Evolutionary conservation across 495 filamentous ascomycete genomes (phyloP).

Genomic region (Tricharina praecox): DNA sequence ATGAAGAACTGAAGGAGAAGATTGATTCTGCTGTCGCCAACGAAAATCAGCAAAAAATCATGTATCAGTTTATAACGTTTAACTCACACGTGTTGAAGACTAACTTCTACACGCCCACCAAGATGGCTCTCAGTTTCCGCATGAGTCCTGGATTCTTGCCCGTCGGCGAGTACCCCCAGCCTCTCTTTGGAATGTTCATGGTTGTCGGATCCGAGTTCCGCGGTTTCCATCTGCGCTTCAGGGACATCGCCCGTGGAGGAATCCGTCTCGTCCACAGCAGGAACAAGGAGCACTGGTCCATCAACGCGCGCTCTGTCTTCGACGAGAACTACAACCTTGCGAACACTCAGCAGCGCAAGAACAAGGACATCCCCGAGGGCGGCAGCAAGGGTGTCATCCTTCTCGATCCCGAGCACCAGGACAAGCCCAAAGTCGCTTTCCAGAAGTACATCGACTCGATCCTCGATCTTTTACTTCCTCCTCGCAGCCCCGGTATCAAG

Average conservation of each 20-base stretch:
- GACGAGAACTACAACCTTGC: conserved; percentile 98
- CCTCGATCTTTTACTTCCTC: conserved; percentile 77
- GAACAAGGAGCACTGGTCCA: conserved; percentile 83
- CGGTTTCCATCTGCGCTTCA: conserved; percentile 93
- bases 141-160: conserved; percentile 80
- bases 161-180: conserved; percentile 79
- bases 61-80: conserved; percentile 92
- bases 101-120: conserved; percentile 98
- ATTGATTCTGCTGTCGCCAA: conserved; percentile 67
- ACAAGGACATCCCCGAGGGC: conserved; percentile 99
- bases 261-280: conserved; percentile 97
- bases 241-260: conserved; percentile 90
- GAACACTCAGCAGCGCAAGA: conserved; percentile 98
- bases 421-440: conserved; percentile 78
- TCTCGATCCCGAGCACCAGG: conserved; percentile 81
- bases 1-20: conserved; percentile 56
- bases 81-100: conserved; percentile 84
- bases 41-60: conserved; percentile 95
- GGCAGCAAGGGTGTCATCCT: conserved; percentile 96
- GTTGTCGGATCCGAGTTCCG: conserved; percentile 93
- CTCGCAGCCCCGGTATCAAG: conserved; percentile 89
- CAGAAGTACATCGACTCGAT: conserved; percentile 99
- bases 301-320: conserved; percentile 89
- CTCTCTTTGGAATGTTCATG: conserved; percentile 93
- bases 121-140: conserved; percentile 93